Percentiles rank a stretch among this genome's conserved stretches.
Evolutionary conservation across 2,329 filamentous ascomycete species (phyloP).

Genomic region (Monilinia aucupariae): DNA sequence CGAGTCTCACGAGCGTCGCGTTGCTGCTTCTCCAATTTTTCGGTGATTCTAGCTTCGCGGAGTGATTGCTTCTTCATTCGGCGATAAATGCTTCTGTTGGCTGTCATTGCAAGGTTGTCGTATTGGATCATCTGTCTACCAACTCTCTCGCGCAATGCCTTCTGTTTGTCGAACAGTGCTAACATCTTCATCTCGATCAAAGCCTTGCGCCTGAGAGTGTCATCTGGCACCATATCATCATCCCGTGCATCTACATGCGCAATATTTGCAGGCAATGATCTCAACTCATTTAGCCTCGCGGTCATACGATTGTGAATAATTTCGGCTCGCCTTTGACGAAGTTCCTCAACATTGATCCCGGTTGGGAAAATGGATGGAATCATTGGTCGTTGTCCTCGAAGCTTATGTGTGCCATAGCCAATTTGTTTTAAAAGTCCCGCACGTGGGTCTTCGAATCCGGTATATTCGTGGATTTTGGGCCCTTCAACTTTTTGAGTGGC

Average conservation of each 20-base stretch:
- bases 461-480: constrained; percentile 50
- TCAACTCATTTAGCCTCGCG: constrained; percentile 77
- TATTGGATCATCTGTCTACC: constrained; percentile 90
- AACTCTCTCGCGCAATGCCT: constrained; percentile 77
- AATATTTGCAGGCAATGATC: constrained; percentile 76
- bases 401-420: constrained; percentile 72
- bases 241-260: constrained; percentile 76
- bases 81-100: constrained; percentile 84
- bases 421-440: constrained; percentile 46
- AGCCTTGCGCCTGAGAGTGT: constrained; percentile 78
- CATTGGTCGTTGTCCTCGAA: constrained; percentile 69
- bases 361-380: constrained; percentile 85
- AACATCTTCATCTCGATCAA: constrained; percentile 95
- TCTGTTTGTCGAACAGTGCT: constrained; percentile 81
- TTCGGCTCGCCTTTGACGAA: constrained; percentile 81
- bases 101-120: constrained; percentile 94
- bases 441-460: constrained; percentile 64
- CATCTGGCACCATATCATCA: constrained; percentile 67
- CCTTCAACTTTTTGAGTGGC: constrained; percentile 32
- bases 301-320: constrained; percentile 87
- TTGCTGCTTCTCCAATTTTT: constrained; percentile 98
- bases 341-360: constrained; percentile 79
- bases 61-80: constrained; percentile 96
- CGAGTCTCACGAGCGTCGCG: constrained; percentile 91
- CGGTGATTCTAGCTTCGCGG: constrained; percentile 90